Evolutionary conservation across 129 eudicot genomes (phyloP), one percentile per base, ranked within the genome.

Genomic region (Helichrysum umbraculigerum): DNA sequence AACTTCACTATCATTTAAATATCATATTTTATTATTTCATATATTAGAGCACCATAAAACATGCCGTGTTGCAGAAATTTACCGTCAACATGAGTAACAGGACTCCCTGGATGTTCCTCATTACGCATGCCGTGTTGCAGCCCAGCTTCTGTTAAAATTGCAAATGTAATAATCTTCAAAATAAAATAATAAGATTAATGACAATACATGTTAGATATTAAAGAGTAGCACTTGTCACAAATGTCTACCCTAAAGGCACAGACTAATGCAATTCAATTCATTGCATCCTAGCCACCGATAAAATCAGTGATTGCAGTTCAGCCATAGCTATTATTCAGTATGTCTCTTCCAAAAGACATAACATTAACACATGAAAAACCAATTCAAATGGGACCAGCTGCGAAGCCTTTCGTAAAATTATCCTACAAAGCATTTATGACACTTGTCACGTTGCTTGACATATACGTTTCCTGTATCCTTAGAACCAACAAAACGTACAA

Each of bases 71-170:
- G 50, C 50, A 17, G 34, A 20, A 51, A 10, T 47, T 64, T 69
- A 81, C 71, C 84, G 69, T 61, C 41, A 81, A 70, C 60, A 33
- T 76, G 76, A 69, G 76, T 65, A 62, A 69, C 47, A 50, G 47
- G 72, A 61, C 76, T 63, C 34, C 20, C 73, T 1, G 28, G 63
- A 30, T 50, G 72, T 10, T 76, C 84, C 70, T 75, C 80, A 35
- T 76, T 68, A 35, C 50, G 64, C 64, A 80, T 73, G 71, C 75
- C 57, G 6, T 75, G 75, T 69, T 60, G 75, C 80, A 74, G 70
- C 42, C 44, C 63, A 29, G 76, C 21, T 76, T 79, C 84, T 72
- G 73, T 72, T 42, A 28, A 74, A 72, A 74, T 28, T 63, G 76
- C 67, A 59, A 9, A 19, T 28, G 73, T 32, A 66, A 44, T 60